phyloP scores from a whole-genome alignment of 2,329 filamentous ascomycete genomes.

The Teratosphaeria gauchensis region DNA sequence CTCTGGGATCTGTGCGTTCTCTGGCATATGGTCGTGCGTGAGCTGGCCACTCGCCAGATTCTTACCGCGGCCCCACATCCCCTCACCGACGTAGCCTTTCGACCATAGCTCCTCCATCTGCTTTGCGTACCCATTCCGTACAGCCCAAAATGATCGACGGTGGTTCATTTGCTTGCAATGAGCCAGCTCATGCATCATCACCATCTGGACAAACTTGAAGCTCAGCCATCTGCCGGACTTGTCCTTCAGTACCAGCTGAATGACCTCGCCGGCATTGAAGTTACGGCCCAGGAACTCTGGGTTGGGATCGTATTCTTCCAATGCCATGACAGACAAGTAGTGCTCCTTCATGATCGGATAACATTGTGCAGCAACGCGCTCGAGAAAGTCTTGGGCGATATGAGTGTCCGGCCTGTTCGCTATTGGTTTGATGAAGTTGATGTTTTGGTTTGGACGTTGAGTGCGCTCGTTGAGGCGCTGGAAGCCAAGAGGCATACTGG shows the following conservation, averaged over 20 bases:
- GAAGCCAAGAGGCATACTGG: conserved; percentile 64
- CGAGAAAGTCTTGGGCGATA: conserved; percentile 57
- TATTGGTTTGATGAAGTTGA: conserved; percentile 72
- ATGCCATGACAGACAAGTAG: conserved; percentile 38
- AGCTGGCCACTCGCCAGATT: conserved; percentile 53
- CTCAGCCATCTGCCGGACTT: conserved; percentile 60
- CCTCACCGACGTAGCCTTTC: conserved; percentile 66
- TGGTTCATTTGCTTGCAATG: conserved; percentile 93
- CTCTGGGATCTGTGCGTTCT: conserved; percentile 32
- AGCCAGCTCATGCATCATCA: conserved; percentile 88
- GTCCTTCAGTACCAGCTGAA: conserved; percentile 72
- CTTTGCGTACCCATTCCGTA: conserved; percentile 61
- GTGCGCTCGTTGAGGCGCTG: conserved; percentile 67
- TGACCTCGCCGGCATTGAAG: conserved; percentile 80
- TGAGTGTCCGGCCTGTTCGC: background rate
- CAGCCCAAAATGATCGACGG: conserved; percentile 67
- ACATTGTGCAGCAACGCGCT: conserved; percentile 73
- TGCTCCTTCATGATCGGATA: conserved; percentile 47
- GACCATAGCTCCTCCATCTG: conserved; percentile 64
- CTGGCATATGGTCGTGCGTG: conserved; percentile 53
- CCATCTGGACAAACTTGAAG: conserved; percentile 79
- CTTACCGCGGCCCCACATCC: conserved; percentile 68
- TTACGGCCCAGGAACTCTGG: conserved; percentile 77
- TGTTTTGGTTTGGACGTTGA: conserved; percentile 64
- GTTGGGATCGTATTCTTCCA: conserved; percentile 78